Conservation (phyloP, 345 rosid species). For the Brassica juncea region DNA sequence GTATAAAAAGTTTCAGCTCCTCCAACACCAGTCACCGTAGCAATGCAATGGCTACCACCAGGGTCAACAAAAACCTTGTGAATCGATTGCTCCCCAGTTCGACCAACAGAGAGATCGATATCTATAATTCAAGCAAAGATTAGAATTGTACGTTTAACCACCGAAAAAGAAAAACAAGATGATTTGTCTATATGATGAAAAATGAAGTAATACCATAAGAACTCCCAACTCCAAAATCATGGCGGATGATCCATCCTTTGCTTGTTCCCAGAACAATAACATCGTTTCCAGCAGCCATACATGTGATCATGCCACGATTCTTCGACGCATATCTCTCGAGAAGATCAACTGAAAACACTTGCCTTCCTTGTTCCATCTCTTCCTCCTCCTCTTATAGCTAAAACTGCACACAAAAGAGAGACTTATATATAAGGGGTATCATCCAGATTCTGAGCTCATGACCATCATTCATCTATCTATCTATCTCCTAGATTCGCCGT, state of each 20-base stretch:
- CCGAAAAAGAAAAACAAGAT: not conserved
- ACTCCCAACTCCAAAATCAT: slow-evolving; percentile 89
- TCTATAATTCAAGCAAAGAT: slow-evolving; percentile 42
- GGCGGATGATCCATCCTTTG: slow-evolving; percentile 90
- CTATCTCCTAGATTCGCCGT: not conserved
- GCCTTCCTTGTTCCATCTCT: slow-evolving; percentile 75
- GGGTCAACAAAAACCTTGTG: slow-evolving; percentile 97
- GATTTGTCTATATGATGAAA: not conserved
- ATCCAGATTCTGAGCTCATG: slow-evolving; percentile 12
- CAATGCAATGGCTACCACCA: slow-evolving; percentile 94
- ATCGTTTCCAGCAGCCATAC: slow-evolving; percentile 98
- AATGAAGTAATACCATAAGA: slow-evolving; percentile 53
- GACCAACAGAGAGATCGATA: slow-evolving; percentile 81
- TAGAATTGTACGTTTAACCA: not conserved
- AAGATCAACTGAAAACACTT: slow-evolving; percentile 87
- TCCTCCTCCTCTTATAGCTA: not conserved
- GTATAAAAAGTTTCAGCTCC: slow-evolving; percentile 89
- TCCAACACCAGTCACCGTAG: slow-evolving; percentile 74
- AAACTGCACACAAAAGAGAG: not conserved
- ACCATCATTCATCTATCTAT: not conserved
- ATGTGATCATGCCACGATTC: slow-evolving; percentile 83
- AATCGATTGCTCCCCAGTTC: slow-evolving; percentile 87
- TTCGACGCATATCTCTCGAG: slow-evolving; percentile 90
- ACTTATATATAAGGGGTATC: not conserved
- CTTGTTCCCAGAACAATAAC: slow-evolving; percentile 91